Evolutionary conservation across 2,329 filamentous ascomycete genomes (phyloP).

Genomic region (Talaromyces pinophilus): DNA sequence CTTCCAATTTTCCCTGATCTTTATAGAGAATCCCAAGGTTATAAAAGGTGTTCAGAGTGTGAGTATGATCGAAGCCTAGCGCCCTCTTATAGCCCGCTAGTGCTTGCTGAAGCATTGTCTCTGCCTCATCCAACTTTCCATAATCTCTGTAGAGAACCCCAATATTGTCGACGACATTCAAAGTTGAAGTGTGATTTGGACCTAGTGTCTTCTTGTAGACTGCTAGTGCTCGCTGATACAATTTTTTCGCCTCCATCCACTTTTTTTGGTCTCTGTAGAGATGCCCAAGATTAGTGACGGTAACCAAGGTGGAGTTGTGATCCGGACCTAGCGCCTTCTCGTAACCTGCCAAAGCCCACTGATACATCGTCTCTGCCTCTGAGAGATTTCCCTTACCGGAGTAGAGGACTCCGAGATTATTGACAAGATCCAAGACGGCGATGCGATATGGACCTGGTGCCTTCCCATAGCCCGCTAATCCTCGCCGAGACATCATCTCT

Average conservation of each 20-base stretch:
- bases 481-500: constrained; percentile 13
- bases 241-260: background rate
- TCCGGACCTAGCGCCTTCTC: constrained; percentile 8
- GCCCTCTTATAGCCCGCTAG: too few relatives aligned
- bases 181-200: background rate
- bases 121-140: too few relatives aligned
- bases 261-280: background rate
- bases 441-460: constrained; percentile 28
- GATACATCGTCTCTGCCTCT: constrained; percentile 31
- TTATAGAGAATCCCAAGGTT: too few relatives aligned
- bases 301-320: background rate
- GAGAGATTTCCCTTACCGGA: too few relatives aligned
- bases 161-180: too few relatives aligned
- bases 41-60: too few relatives aligned
- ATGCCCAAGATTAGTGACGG: background rate
- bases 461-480: constrained; percentile 25
- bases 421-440: constrained; percentile 26
- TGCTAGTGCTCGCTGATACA: background rate
- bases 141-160: too few relatives aligned
- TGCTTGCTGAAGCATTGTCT: too few relatives aligned
- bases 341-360: constrained; percentile 23
- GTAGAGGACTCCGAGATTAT: constrained; percentile 26
- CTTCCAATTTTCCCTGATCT: too few relatives aligned
- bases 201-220: background rate
- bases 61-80: too few relatives aligned